Evolutionary conservation across 768 basidiomycete genomes (phyloP).

Genomic region (Leccinum longicurvipes): DNA sequence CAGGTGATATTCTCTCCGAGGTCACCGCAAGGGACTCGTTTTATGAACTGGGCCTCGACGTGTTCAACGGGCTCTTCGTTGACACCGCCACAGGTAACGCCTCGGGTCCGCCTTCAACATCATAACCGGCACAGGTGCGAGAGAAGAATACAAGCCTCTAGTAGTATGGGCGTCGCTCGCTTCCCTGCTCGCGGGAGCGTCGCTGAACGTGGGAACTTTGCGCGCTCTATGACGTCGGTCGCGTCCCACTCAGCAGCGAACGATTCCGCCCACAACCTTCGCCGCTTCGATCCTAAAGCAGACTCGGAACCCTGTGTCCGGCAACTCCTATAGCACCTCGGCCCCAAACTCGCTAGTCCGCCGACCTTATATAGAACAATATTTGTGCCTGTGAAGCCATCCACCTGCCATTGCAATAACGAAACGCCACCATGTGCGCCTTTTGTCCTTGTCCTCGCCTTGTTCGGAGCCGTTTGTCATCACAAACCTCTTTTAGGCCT

Average conservation of each 20-base stretch:
- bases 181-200: neutral
- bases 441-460: neutral
- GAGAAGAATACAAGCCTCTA: too few relatives aligned
- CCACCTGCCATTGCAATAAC: too few relatives aligned
- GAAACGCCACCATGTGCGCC: neutral
- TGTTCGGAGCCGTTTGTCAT: too few relatives aligned
- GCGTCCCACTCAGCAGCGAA: neutral
- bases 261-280: neutral
- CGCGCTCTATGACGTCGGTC: neutral
- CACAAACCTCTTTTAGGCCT: neutral
- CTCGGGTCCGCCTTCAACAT: neutral
- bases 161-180: too few relatives aligned
- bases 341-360: too few relatives aligned
- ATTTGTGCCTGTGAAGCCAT: too few relatives aligned
- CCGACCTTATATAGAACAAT: too few relatives aligned
- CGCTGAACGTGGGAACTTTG: neutral
- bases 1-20: neutral
- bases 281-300: too few relatives aligned
- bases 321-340: too few relatives aligned
- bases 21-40: neutral
- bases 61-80: neutral
- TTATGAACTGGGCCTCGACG: neutral
- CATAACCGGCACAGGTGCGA: slow-evolving; percentile 10
- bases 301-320: too few relatives aligned
- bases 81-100: neutral